Conservation (phyloP, 1,284 basidiomycete species). For the Ustilago bromivora region DNA sequence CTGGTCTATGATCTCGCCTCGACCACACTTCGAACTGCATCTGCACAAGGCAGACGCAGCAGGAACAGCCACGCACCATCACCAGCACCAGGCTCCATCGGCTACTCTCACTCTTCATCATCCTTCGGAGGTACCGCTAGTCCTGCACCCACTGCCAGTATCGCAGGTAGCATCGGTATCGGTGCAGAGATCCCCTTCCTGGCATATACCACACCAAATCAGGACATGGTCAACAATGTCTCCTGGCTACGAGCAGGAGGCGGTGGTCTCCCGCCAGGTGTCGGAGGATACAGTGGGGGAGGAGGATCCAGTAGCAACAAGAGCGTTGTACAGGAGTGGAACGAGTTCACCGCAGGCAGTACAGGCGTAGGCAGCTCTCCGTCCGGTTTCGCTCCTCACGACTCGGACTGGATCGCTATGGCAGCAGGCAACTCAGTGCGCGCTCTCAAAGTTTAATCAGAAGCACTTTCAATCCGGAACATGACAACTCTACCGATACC, state of each 20-base stretch:
- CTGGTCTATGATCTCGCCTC: constrained; percentile 68
- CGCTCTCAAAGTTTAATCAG: constrained; percentile 39
- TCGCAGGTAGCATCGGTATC: constrained; percentile 54
- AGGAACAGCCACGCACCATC: constrained; percentile 60
- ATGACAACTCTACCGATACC: background rate
- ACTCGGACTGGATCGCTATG: constrained; percentile 54
- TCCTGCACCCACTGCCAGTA: constrained; percentile 41
- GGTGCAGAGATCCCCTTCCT: constrained; percentile 66
- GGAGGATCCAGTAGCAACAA: constrained; percentile 38
- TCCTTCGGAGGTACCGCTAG: constrained; percentile 49
- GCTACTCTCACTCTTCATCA: constrained; percentile 43
- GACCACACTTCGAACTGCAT: constrained; percentile 64
- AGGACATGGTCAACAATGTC: constrained; percentile 69
- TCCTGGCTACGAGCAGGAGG: constrained; percentile 61
- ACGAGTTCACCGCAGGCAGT: constrained; percentile 60
- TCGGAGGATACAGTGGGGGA: constrained; percentile 32
- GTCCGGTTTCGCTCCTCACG: constrained; percentile 43
- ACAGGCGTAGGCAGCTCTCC: constrained; percentile 14
- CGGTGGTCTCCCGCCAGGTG: constrained; percentile 34
- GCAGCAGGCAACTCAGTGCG: constrained; percentile 49
- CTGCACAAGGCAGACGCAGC: constrained; percentile 65
- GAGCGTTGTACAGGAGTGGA: constrained; percentile 67
- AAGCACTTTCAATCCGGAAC: background rate
- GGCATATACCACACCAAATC: constrained; percentile 61
- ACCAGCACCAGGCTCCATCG: constrained; percentile 49